A percentile compares a stretch with the other conserved stretches of the same genome.
Conservation (phyloP, 169 alveolate genomes). For the Eimeria maxima region DNA sequence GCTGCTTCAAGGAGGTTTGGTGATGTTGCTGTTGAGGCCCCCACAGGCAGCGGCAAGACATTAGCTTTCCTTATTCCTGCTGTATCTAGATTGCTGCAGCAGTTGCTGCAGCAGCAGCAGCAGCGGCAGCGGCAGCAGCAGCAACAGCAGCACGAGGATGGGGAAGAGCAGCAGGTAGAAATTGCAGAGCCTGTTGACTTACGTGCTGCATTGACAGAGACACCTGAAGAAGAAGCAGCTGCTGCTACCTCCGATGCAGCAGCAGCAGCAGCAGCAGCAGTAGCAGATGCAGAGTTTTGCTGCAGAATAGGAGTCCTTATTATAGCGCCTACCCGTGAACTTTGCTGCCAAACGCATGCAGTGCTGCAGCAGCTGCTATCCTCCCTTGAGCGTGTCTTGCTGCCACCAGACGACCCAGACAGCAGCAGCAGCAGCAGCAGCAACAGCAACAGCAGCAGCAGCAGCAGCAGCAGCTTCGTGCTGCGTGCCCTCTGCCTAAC, state of each 20-base stretch:
- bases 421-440: too few relatives aligned
- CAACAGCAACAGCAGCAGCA: too few relatives aligned
- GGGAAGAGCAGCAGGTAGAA: neutral
- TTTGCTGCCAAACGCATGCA: too few relatives aligned
- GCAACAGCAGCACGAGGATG: neutral
- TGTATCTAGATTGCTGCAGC: constrained; percentile 87
- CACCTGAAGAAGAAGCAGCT: neutral
- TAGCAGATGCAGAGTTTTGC: neutral
- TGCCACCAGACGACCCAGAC: too few relatives aligned
- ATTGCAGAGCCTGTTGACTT: neutral
- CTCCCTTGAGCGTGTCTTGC: too few relatives aligned
- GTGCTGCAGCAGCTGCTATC: too few relatives aligned
- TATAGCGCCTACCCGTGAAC: too few relatives aligned
- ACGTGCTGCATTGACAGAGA: neutral
- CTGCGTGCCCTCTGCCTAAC: too few relatives aligned
- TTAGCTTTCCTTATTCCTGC: constrained; percentile 98
- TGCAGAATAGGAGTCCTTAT: neutral
- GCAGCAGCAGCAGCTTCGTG: too few relatives aligned
- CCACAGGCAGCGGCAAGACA: constrained; percentile 98
- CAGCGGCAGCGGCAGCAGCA: neutral
- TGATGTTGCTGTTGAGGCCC: constrained; percentile 99
- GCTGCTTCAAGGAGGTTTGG: constrained; percentile 95
- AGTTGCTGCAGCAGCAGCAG: neutral
- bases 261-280: too few relatives aligned
- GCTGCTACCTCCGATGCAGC: neutral